Base-by-base conservation (phyloP, 73 alveolate genomes). In the Stentor coeruleus region DNA sequence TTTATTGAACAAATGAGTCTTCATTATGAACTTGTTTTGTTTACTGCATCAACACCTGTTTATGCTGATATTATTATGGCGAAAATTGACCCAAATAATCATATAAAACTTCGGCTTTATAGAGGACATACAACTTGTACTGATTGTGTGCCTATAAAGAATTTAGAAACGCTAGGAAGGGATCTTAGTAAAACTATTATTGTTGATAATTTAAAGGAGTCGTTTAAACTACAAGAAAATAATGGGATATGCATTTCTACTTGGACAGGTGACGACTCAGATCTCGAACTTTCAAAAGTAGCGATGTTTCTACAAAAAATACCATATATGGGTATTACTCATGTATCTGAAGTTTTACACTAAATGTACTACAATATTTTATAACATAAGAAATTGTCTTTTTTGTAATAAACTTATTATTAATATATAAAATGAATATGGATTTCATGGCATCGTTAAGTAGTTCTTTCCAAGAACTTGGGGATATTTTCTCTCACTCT, bases 11-110 rank as follows among this genome's bases (percentile, higher is more conserved):
- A 87, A 74, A 86, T 97, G 89, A 84, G 97, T 1, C 59, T 91
- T 83, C 88, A 86, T 76, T 97, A 91, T 87, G 99, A 97, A 92
- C 86, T 97, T 37, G 95, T 97, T 4, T 93, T 97, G 38, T 97
- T 97, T 82, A 97, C 99, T 0, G 99, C 99, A 3, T 99, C 99
- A 20, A 82, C 96, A 81, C 96, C 93, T 80, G 97, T 91, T 58
- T 97, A 97, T 87, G 99, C 99, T 30, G 98, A 97, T 88, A 93
- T 93, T 87, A 96, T 96, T 36, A 89, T 97, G 3, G 98, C 94
- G 57, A 89, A 93, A 59, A 82, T 97, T 20, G 99, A 97, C 84
- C 94, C 96, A 20, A 91, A 89, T 39, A 90, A 93, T 35, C 84
- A 85, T 0, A 91, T 95, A 15, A 87, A 87, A 72, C 89, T 84